Evolutionary conservation across 31 red algal genomes (phyloP).

Genomic region (Porphyra umbilicalis): DNA sequence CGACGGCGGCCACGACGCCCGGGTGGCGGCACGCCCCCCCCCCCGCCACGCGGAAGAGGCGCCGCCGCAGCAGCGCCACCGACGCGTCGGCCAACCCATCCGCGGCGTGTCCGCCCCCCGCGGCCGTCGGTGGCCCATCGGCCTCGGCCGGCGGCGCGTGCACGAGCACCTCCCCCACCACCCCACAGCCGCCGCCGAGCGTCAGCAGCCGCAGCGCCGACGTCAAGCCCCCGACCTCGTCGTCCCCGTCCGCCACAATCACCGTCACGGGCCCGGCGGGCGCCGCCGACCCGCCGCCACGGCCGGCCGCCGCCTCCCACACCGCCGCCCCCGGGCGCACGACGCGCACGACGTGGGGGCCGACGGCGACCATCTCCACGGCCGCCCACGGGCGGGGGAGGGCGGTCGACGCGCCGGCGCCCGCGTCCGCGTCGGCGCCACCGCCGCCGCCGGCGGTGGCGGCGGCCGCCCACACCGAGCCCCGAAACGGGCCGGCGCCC

Average conservation of each 20-base stretch:
- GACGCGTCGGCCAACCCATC: not conserved
- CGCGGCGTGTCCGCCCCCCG: not conserved
- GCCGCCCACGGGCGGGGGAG: no score
- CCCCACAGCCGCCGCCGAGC: not conserved
- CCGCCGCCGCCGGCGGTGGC: not conserved
- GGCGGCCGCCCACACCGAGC: not conserved
- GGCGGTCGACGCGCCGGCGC: not conserved
- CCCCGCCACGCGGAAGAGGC: not conserved
- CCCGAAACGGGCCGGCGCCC: not conserved
- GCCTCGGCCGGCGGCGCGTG: not conserved
- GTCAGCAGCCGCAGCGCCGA: not conserved
- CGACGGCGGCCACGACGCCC: not conserved
- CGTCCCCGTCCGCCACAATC: not conserved
- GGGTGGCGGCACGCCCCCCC: not conserved
- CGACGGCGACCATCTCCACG: not conserved
- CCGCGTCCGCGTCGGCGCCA: not conserved
- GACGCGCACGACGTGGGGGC: not conserved
- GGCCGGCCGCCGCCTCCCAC: not conserved
- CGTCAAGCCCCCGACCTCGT: not conserved
- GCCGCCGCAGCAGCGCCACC: not conserved
- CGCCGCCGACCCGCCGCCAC: no score
- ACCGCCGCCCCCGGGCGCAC: not conserved
- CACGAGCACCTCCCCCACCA: not conserved
- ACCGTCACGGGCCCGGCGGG: not conserved
- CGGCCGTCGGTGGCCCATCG: no score